Conservation (phyloP, 2,329 filamentous ascomycete species). For the Helicocarpus griseus region DNA sequence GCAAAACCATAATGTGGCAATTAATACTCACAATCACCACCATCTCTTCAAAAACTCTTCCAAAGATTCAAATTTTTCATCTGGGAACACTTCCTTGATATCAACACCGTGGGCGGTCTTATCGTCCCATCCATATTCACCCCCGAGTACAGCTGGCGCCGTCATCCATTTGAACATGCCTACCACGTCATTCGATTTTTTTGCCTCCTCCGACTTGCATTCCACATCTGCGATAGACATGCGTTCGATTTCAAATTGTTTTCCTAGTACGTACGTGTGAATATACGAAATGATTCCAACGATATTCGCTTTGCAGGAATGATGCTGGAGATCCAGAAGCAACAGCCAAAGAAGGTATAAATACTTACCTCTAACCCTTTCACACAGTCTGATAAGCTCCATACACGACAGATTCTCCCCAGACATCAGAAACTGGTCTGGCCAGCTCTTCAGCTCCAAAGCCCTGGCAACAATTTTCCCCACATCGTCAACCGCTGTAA, state of each 20-base stretch:
- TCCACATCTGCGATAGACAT: background rate
- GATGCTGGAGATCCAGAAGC: background rate
- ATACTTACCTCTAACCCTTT: constrained; percentile 3
- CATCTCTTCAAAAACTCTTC: constrained; percentile 1
- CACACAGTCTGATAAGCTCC: constrained; percentile 1
- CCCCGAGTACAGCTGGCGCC: background rate
- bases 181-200: background rate
- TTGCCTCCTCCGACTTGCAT: background rate
- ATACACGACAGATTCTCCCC: background rate
- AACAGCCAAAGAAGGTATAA: too few relatives aligned
- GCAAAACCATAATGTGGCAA: too few relatives aligned
- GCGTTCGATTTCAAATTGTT: background rate
- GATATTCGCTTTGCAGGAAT: background rate
- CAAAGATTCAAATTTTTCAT: background rate
- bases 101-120: background rate
- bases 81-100: background rate
- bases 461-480: background rate
- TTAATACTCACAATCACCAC: too few relatives aligned
- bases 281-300: background rate
- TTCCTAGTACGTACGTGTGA: background rate
- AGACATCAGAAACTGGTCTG: background rate
- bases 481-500: constrained; percentile 1
- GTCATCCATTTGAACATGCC: background rate
- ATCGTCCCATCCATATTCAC: constrained; percentile 2
- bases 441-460: constrained; percentile 2